Percentiles rank a stretch among this genome's conserved stretches.
These are phyloP conservation scores for Tetrapisispora nanseiensis DNA, from an alignment of 805 yeast species.

Conservation along the genomic window DNA sequence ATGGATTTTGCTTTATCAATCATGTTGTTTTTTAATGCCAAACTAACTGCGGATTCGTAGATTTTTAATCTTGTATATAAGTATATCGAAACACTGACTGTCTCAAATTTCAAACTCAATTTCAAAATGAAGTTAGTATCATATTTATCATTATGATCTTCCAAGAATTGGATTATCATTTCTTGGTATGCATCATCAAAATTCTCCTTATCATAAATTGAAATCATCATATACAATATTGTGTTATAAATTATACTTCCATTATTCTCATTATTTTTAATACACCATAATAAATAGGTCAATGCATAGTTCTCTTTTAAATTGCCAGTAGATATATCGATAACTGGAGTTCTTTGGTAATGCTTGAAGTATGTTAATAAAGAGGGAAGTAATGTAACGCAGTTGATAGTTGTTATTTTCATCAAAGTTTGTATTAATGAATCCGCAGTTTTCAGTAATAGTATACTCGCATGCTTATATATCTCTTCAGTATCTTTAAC, in stretches of 20 bases:
- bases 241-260: conserved; percentile 57
- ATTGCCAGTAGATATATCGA: conserved; percentile 24
- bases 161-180: conserved; percentile 45
- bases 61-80: conserved; percentile 60
- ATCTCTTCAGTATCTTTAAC: conserved; percentile 40
- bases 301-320: conserved; percentile 52
- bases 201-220: conserved; percentile 21
- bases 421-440: conserved; percentile 76
- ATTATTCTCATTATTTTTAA: conserved; percentile 35
- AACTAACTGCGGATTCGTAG: conserved; percentile 69
- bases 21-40: conserved; percentile 56
- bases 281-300: conserved; percentile 48
- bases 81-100: conserved; percentile 56
- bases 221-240: conserved; percentile 55
- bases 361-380: conserved; percentile 56
- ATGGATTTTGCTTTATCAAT: conserved; percentile 20
- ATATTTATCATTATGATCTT: conserved; percentile 30
- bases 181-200: conserved; percentile 24
- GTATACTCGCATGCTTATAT: conserved; percentile 58
- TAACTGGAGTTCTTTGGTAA: conserved; percentile 14
- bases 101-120: conserved; percentile 51
- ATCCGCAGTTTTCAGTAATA: conserved; percentile 58
- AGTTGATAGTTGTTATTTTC: conserved; percentile 40
- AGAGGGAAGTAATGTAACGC: conserved; percentile 63
- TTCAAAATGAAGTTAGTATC: conserved; percentile 71